Percentiles rank a stretch among this genome's conserved stretches.
Conservation (phyloP, 352 stramenopile genomes). For the Globisporangium takayamanum region DNA sequence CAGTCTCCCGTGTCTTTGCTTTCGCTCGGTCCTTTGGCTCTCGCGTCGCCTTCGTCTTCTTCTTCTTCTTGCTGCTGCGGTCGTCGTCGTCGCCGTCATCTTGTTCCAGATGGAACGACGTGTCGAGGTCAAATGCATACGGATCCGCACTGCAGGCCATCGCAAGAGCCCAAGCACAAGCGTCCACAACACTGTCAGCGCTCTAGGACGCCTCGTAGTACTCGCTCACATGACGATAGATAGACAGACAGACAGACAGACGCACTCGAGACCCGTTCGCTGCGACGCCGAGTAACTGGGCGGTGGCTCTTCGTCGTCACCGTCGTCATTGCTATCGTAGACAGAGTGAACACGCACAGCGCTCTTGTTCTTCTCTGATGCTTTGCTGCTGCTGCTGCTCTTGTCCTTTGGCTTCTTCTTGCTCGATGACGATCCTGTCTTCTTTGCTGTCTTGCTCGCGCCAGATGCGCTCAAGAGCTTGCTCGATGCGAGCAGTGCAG, state of each 20-base stretch:
- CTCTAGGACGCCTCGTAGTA: too few relatives aligned
- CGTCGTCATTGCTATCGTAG: constrained; percentile 12
- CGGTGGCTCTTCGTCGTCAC: constrained; percentile 50
- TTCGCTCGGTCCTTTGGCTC: constrained; percentile 6
- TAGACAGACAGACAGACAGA: not conserved
- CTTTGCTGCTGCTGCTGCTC: constrained; percentile 12
- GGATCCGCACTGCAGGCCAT: constrained; percentile 39
- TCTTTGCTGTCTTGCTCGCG: constrained; percentile 13
- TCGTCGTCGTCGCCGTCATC: constrained; percentile 16
- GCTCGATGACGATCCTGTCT: constrained; percentile 1
- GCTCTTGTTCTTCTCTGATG: constrained; percentile 14
- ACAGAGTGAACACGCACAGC: constrained; percentile 1
- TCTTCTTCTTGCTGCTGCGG: constrained; percentile 9
- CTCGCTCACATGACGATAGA: not conserved
- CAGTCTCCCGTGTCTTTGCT: constrained; percentile 9
- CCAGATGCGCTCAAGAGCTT: constrained; percentile 22
- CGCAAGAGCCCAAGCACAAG: not conserved
- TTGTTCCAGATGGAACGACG: constrained; percentile 21
- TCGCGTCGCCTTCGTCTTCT: constrained; percentile 16
- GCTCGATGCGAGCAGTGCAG: constrained; percentile 44
- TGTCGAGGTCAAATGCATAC: constrained; percentile 66
- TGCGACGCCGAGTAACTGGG: constrained; percentile 45
- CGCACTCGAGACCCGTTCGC: constrained; percentile 21
- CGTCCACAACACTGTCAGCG: too few relatives aligned
- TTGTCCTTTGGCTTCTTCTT: constrained; percentile 23